Base-by-base conservation (phyloP, 306 rosid species). In the Albizia julibrissin region DNA sequence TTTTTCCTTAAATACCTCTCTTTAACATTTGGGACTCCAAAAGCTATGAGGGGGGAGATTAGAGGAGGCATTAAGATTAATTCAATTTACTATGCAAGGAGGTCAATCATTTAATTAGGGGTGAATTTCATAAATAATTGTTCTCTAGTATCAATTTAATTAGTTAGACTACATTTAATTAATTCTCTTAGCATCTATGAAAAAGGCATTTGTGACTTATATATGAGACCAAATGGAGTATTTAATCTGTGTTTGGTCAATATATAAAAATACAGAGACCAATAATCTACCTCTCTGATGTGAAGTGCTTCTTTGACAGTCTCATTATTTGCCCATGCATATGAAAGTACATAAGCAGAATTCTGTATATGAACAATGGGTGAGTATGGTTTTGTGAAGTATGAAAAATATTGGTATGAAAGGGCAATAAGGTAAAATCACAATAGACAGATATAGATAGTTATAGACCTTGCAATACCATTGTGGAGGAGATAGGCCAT, bases 301-400 rank as follows among this genome's bases (percentile, higher is more conserved):
- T n/a, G 50, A 69, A 69, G 74, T 39, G 74, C 50, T 40, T 69
- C 74, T 69, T 21, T 44, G 40, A 69, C 74, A 39, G 74, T 40
- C 50, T 69, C 26, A 39, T 69, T 69, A 26, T 69, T 69, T 69
- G 50, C 50, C 74, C 74, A 69, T 39, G 31, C 49, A 42, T n/a
- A 40, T 3, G 34, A 69, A 40, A 69, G 73, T 39, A 39, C 10
- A 42, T 69, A 69, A 69, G 12, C 31, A 42, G 2, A 11, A 42
- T 69, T 69, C 54, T 22, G 54, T 8, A 69, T 3, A 69, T 11
- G 49, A 22, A 69, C 13, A 49, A 61, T 58, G 13, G 12, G 26
- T 22, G 65, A 58, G 14, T 58, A 9, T 58, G 8, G 29, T 10
- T 58, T 56, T n/a, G n/a, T 56, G 12, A 56, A 56, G 27, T 56